Evolutionary conservation across 2,329 filamentous ascomycete species (phyloP).

Genomic region (Botrytis squamosa): DNA sequence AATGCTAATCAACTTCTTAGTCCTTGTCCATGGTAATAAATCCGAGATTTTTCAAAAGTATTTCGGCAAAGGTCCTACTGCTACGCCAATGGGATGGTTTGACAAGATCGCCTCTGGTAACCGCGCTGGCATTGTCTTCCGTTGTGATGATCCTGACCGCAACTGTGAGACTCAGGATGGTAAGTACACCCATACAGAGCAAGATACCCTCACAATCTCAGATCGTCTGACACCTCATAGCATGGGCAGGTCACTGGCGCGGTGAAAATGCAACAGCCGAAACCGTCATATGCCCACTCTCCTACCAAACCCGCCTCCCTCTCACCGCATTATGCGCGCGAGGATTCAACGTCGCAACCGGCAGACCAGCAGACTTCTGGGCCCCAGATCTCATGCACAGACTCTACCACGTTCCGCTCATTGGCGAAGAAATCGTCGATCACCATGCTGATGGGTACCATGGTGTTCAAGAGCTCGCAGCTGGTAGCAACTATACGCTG

Average conservation of each 20-base stretch:
- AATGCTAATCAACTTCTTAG: background rate
- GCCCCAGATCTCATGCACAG: constrained; percentile 62
- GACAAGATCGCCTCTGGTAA: constrained; percentile 2
- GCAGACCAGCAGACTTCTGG: background rate
- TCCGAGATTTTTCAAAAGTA: constrained; percentile 8
- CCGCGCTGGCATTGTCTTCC: background rate
- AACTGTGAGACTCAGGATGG: background rate
- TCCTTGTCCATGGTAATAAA: background rate
- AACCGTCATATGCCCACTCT: background rate
- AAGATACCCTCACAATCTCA: background rate
- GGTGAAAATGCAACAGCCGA: background rate
- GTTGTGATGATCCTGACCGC: background rate
- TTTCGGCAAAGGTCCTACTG: background rate
- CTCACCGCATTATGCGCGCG: background rate
- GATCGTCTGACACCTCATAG: background rate
- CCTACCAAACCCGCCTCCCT: background rate
- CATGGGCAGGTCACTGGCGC: constrained; percentile 3
- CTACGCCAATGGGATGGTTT: constrained; percentile 7
- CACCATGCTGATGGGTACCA: constrained; percentile 62
- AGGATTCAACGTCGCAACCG: background rate
- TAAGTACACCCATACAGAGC: background rate
- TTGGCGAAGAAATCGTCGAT: constrained; percentile 59
- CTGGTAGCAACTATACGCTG: constrained; percentile 47
- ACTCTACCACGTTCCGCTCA: constrained; percentile 59
- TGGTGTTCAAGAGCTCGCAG: constrained; percentile 53